Conservation (phyloP, 306 rosid species). For the Pterocarpus macrocarpus region DNA sequence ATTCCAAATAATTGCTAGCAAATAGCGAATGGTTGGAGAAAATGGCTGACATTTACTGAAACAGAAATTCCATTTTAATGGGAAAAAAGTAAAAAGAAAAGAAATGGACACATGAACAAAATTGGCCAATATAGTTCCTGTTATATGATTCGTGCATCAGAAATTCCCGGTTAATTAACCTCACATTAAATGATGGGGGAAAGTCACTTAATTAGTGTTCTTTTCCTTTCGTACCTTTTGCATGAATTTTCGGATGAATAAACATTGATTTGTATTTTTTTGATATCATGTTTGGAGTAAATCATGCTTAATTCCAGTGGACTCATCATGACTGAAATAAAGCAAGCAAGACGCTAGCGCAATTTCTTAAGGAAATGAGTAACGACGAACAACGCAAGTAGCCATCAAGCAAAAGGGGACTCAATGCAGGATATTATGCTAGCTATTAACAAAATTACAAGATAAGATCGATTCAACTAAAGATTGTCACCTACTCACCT, state of each 20-base stretch:
- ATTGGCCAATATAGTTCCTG: not conserved
- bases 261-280: slow-evolving; percentile 17
- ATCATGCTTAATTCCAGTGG: not conserved
- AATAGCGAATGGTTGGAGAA: not conserved
- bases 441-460: not conserved
- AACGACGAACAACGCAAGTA: slow-evolving; percentile 37
- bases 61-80: too few species aligned
- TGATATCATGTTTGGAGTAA: slow-evolving; percentile 19
- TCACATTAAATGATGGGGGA: not conserved
- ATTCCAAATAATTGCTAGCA: not conserved
- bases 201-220: not conserved
- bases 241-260: slow-evolving; percentile 22
- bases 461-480: slow-evolving; percentile 3
- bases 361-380: slow-evolving; percentile 14
- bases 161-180: not conserved
- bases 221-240: not conserved
- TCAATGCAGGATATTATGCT: not conserved
- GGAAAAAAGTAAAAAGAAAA: too few species aligned
- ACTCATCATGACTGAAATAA: slow-evolving; percentile 27
- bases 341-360: slow-evolving; percentile 10
- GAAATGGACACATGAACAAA: too few species aligned
- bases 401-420: slow-evolving; percentile 8
- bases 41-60: too few species aligned
- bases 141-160: not conserved
- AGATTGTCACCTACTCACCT: not conserved